phyloP scores from a whole-genome alignment of 2,329 filamentous ascomycete genomes.

The Leptodontidium sp. region DNA sequence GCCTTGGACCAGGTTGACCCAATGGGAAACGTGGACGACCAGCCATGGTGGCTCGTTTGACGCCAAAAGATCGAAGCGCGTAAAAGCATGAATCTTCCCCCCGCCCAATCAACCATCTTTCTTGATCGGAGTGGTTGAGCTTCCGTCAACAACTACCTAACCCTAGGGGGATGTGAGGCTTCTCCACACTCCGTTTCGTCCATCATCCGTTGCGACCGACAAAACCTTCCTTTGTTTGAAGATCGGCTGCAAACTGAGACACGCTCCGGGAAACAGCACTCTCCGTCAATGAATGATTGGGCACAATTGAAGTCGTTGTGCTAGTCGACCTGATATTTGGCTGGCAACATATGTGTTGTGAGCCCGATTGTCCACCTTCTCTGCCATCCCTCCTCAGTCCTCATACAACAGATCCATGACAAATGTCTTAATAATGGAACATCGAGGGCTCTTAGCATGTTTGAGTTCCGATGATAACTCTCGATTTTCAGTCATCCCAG shows the following conservation, averaged over 20 bases:
- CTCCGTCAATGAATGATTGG: neutral
- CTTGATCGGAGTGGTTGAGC: neutral
- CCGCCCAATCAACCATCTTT: neutral
- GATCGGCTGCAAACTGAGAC: constrained; percentile 11
- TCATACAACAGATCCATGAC: neutral
- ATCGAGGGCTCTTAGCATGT: neutral
- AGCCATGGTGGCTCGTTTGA: constrained; percentile 24
- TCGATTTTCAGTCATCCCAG: neutral
- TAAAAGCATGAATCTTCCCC: neutral
- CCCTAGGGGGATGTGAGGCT: constrained; percentile 18
- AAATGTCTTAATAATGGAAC: neutral
- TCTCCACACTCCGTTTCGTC: constrained; percentile 35
- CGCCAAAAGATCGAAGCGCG: constrained; percentile 13
- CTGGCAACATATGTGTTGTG: constrained; percentile 19
- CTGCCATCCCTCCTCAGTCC: no score
- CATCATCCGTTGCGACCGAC: constrained; percentile 19
- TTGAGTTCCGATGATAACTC: neutral
- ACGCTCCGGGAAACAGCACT: constrained; percentile 3
- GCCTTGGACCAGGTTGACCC: constrained; percentile 15
- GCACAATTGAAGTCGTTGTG: neutral
- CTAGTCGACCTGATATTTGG: constrained; percentile 8
- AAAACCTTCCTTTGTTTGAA: constrained; percentile 24
- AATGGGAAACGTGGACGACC: constrained; percentile 33
- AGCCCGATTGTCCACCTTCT: neutral
- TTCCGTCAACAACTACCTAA: neutral